Evolutionary conservation across 139 green algal species (phyloP).

Genomic region (Chlorella sp.): DNA sequence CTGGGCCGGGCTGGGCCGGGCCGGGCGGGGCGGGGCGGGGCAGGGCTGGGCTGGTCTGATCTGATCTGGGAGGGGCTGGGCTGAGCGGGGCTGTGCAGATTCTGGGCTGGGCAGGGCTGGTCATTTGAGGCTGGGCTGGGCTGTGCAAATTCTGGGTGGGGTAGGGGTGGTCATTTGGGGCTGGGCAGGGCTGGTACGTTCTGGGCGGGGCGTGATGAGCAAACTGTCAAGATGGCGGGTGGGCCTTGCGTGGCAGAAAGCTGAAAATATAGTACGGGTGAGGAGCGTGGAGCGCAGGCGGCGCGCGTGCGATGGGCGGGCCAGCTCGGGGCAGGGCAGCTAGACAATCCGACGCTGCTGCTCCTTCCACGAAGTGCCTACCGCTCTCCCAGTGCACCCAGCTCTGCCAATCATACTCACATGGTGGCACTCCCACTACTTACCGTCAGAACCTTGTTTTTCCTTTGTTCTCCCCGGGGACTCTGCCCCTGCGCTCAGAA

Average conservation of each 20-base stretch:
- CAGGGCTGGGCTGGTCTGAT: background rate
- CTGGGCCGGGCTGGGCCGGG: background rate
- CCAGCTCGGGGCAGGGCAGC: no score
- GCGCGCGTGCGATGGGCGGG: no score
- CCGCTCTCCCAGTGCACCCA: no score
- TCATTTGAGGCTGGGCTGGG: background rate
- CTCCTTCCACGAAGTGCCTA: no score
- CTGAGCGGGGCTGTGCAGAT: background rate
- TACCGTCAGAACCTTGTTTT: no score
- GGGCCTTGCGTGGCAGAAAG: no score
- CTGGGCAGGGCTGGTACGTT: no score
- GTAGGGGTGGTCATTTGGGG: background rate
- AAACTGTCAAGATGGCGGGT: no score
- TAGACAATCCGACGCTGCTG: no score
- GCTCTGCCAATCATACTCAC: background rate
- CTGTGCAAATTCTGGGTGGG: background rate
- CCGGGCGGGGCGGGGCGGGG: background rate
- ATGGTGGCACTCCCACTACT: background rate
- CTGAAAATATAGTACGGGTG: no score
- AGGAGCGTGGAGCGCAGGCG: no score
- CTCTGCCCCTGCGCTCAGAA: slow-evolving; percentile 27
- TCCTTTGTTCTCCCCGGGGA: background rate
- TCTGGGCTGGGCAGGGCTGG: background rate
- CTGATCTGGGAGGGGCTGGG: background rate
- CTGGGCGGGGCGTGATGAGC: no score